Evolutionary conservation across 2,329 filamentous ascomycete genomes (phyloP), one percentile per base, ranked within the genome.

Genomic region (Paraphoma chrysanthemicola): DNA sequence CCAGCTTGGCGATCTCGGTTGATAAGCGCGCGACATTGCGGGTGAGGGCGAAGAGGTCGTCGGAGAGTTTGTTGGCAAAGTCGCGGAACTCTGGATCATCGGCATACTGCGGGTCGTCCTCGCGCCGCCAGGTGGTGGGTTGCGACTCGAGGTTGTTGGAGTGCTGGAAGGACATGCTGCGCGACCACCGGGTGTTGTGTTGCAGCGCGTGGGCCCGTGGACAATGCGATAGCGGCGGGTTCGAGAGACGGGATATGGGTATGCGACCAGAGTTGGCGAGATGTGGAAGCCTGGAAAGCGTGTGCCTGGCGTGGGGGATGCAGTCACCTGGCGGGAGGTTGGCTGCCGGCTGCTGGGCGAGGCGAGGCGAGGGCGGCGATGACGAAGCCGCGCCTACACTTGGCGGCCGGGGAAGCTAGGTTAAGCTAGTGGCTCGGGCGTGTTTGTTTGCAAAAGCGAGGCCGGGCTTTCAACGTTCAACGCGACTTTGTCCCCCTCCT

Each of bases 11-110:
- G 59, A 98, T 87, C 78, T 98, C 92, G 69, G 90, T 90, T 63
- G 89, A 89, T 18, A 99, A 85, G 56, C 92, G 89, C 54, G 91
- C 88, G 68, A 97, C 94, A 77, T 93, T 95, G 63, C 90, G 90
- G 51, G 93, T 93, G 60, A 99, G 85, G 59, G 89, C 88, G 81
- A 97, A 97, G 48, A 99, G 85, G 77, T 94, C 90, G 77, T 92
- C 90, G 78, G 91, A 96, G 58, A 98, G 86, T 56, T 90, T 85
- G 72, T 91, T 88, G 60, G 93, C 92, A 67, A 96, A 86, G 56
- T 86, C 85, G 72, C 92, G 86, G 83, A 98, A 99, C 63, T 93
- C 93, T 49, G 95, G 95, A 75, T 98, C 92, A 80, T 99, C 95
- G 72, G 86, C 84, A 80, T 97, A 99, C 70, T 87, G 81, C 44